Percentiles rank a stretch among this genome's conserved stretches.
Evolutionary conservation across 2,329 filamentous ascomycete genomes (phyloP).

Genomic region (Trichoderma endophyticum): DNA sequence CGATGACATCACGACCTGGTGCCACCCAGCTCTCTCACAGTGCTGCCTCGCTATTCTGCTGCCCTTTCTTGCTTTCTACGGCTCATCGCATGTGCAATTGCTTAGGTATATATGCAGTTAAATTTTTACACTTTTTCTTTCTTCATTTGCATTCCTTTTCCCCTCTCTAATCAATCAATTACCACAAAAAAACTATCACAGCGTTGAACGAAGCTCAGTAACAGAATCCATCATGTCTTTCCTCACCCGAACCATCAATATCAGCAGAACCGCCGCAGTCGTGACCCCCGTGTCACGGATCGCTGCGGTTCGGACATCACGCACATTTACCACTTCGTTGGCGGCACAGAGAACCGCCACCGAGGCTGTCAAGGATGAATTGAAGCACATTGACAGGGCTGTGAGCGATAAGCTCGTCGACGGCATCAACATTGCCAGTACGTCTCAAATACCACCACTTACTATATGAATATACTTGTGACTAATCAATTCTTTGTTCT

Average conservation of each 20-base stretch:
- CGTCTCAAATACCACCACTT: slow-evolving; percentile 25
- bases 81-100: background rate
- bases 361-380: slow-evolving; percentile 56
- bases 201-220: background rate
- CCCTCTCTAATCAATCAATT: background rate
- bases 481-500: background rate
- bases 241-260: slow-evolving; percentile 14
- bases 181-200: background rate
- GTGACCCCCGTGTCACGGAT: slow-evolving; percentile 35
- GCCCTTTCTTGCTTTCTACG: background rate
- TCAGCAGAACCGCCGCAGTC: background rate
- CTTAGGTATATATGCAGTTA: background rate
- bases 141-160: background rate
- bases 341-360: slow-evolving; percentile 47
- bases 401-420: slow-evolving; percentile 61
- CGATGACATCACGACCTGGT: slow-evolving; percentile 19
- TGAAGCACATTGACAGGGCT: slow-evolving; percentile 57
- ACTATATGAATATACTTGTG: background rate
- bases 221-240: slow-evolving; percentile 14
- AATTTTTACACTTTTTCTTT: background rate
- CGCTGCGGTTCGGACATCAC: slow-evolving; percentile 39
- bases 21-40: background rate
- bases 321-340: slow-evolving; percentile 50
- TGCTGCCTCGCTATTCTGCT: background rate
- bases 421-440: slow-evolving; percentile 58